A percentile compares a stretch with the other conserved stretches of the same genome.
Conservation (phyloP, 2,329 filamentous ascomycete species). For the Sporothrix curviconia region DNA sequence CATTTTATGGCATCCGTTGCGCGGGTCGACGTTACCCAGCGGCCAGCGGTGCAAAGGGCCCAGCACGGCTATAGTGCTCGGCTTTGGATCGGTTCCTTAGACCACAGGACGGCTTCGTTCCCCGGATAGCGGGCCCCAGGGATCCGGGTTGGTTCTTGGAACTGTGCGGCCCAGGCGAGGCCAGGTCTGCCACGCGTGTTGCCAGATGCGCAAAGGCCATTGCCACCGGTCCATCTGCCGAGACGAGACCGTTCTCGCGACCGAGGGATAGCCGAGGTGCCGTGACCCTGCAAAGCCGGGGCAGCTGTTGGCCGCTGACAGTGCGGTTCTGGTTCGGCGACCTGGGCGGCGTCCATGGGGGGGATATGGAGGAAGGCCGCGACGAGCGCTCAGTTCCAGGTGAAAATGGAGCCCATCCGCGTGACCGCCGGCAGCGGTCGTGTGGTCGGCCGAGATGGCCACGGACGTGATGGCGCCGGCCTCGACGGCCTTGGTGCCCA, state of each 20-base stretch:
- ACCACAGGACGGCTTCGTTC: conserved; percentile 50
- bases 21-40: conserved; percentile 83
- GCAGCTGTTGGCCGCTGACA: conserved; percentile 77
- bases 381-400: conserved; percentile 85
- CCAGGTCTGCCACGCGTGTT: conserved; percentile 80
- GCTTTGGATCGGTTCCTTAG: conserved; percentile 60
- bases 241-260: conserved; percentile 91
- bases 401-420: conserved; percentile 87
- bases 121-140: conserved; percentile 87
- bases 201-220: conserved; percentile 99
- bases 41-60: conserved; percentile 87
- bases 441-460: conserved; percentile 88
- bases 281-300: conserved; percentile 68
- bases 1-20: conserved; percentile 78
- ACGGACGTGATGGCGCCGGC: conserved; percentile 81
- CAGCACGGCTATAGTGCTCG: conserved; percentile 89
- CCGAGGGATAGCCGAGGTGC: conserved; percentile 94
- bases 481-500: conserved; percentile 89
- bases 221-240: conserved; percentile 84
- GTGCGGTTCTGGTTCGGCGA: conserved; percentile 51
- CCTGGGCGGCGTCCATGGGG: conserved; percentile 60
- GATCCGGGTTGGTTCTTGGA: conserved; percentile 83
- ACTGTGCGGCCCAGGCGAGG: conserved; percentile 77
- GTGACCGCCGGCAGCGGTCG: conserved; percentile 85
- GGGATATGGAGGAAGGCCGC: conserved; percentile 84